phyloP scores from a whole-genome alignment of 176 grass and related monocot genomes.

The Carex scoparia region DNA sequence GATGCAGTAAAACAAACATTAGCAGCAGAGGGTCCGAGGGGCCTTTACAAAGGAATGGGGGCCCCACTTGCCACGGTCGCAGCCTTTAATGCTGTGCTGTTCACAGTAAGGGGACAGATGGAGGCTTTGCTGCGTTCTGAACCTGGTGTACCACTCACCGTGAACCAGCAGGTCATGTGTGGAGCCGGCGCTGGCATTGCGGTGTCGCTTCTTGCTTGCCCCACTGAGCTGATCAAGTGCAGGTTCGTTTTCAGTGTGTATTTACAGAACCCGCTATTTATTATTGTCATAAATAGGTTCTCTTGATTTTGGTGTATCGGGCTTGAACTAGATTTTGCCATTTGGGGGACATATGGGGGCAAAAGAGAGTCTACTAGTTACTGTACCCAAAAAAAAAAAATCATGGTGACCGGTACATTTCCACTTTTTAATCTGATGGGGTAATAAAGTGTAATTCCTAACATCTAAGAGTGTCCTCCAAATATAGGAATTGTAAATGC shows the following conservation, averaged over 20 bases:
- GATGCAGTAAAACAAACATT: conserved; percentile 74
- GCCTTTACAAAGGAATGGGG: conserved; percentile 93
- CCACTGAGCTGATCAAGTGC: conserved; percentile 88
- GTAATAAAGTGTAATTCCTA: too few relatives aligned
- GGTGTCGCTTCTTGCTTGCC: conserved; percentile 72
- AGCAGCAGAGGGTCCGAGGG: conserved; percentile 53
- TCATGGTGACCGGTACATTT: background rate
- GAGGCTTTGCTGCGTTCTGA: conserved; percentile 53
- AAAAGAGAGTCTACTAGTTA: background rate
- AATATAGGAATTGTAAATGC: too few relatives aligned
- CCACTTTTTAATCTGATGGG: background rate
- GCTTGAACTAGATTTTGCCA: background rate
- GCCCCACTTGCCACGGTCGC: conserved; percentile 87
- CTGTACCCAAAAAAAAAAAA: background rate
- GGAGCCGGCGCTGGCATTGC: conserved; percentile 73
- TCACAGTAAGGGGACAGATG: conserved; percentile 83
- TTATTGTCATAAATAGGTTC: background rate
- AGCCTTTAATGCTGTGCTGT: conserved; percentile 79
- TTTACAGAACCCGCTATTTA: background rate
- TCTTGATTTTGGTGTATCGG: background rate
- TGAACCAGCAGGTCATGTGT: conserved; percentile 56
- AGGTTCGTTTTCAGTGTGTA: conserved; percentile 36
- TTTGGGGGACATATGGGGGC: background rate
- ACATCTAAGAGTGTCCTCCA: too few relatives aligned
- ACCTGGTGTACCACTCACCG: conserved; percentile 38